Conservation (phyloP, 163 green algal genomes). For the Coccomyxa subellipsoidea region DNA sequence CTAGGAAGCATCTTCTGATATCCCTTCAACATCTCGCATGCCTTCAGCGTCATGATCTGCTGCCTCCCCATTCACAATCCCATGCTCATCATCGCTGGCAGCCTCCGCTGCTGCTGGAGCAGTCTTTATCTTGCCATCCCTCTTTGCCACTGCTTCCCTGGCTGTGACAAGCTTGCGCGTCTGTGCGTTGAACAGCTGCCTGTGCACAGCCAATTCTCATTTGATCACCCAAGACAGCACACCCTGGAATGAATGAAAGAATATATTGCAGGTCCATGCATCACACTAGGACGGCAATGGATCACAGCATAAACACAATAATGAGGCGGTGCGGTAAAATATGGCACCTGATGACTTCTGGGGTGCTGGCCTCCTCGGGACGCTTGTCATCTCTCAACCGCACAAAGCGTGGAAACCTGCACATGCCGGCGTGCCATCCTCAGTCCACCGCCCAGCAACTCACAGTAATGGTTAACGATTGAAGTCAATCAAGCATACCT, state of each 20-base stretch:
- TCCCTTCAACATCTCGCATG: too few species aligned
- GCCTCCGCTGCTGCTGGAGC: not conserved
- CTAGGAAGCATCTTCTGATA: too few species aligned
- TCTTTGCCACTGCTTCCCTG: slow-evolving; percentile 1
- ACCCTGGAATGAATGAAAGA: too few species aligned
- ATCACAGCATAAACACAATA: too few species aligned
- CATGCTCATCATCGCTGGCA: not conserved
- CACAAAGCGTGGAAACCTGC: slow-evolving; percentile 54
- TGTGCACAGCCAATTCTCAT: too few species aligned
- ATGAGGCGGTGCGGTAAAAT: too few species aligned
- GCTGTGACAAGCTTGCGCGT: slow-evolving; percentile 41
- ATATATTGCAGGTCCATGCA: too few species aligned
- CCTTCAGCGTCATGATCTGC: not conserved
- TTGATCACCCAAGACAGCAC: too few species aligned
- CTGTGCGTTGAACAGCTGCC: slow-evolving; percentile 56
- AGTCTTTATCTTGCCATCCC: not conserved
- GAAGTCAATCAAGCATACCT: too few species aligned
- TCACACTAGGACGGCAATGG: too few species aligned
- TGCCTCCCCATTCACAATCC: not conserved
- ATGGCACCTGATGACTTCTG: slow-evolving; percentile 44
- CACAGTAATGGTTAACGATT: too few species aligned
- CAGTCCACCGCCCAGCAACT: not conserved
- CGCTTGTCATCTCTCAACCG: slow-evolving; percentile 28
- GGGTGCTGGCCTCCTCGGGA: slow-evolving; percentile 61
- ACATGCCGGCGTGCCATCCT: not conserved